Conservation (phyloP, 352 stramenopile species). For the Phytophthora hybrid region DNA sequence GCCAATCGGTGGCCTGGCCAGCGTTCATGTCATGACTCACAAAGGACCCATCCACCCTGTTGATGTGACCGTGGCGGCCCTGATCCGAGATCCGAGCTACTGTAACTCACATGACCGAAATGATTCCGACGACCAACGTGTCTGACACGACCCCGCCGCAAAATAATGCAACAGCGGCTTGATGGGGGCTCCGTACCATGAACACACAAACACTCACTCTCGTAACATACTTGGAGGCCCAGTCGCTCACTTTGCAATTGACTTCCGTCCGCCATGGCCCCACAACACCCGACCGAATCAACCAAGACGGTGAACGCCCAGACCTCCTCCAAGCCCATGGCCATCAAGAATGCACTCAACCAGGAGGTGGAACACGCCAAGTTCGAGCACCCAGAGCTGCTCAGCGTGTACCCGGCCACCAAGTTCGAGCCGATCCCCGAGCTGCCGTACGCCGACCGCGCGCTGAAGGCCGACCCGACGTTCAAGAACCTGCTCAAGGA, state of each 20-base stretch:
- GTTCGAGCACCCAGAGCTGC: conserved; percentile 6
- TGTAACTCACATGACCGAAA: neutral
- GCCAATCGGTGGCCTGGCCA: neutral
- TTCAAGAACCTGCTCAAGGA: conserved; percentile 8
- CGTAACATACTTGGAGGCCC: neutral
- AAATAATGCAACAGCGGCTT: conserved; percentile 1
- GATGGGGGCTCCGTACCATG: neutral
- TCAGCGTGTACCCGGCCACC: conserved; percentile 2
- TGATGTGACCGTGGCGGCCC: neutral
- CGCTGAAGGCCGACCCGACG: neutral
- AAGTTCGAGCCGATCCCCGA: conserved; percentile 3
- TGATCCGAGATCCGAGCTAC: neutral
- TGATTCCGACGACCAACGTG: neutral
- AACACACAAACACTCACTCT: neutral
- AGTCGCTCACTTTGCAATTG: conserved; percentile 2
- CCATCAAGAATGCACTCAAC: neutral
- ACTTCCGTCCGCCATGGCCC: neutral
- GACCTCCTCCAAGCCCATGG: neutral
- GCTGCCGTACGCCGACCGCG: neutral
- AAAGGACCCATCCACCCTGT: neutral
- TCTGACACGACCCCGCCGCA: neutral
- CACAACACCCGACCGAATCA: neutral
- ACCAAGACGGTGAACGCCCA: neutral
- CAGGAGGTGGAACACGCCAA: conserved; percentile 2
- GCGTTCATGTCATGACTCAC: neutral